phyloP scores from a whole-genome alignment of 176 grass and related monocot species.

The Bothriochloa decipiens region DNA sequence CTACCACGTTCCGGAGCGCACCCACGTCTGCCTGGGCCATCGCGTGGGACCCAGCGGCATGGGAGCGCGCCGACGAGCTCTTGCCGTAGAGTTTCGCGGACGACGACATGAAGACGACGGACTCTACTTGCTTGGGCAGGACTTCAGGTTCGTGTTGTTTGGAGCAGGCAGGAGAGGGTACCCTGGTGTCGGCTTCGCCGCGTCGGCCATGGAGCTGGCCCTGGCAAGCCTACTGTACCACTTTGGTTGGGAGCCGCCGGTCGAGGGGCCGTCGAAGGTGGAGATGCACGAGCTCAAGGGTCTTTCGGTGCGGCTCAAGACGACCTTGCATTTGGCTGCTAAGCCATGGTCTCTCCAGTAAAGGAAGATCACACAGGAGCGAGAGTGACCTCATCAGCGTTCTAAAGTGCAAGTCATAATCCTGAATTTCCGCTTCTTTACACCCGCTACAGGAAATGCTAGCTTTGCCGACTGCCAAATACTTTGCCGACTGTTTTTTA shows the following conservation, averaged over 20 bases:
- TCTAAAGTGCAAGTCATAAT: too few relatives aligned
- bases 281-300: slow-evolving; percentile 41
- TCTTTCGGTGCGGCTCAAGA: slow-evolving; percentile 34
- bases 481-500: too few relatives aligned
- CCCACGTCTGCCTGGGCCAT: too few relatives aligned
- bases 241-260: slow-evolving; percentile 53
- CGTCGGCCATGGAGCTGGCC: slow-evolving; percentile 32
- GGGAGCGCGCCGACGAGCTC: slow-evolving; percentile 57
- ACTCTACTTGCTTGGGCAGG: not conserved
- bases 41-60: slow-evolving; percentile 33
- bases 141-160: slow-evolving; percentile 61
- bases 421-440: too few relatives aligned
- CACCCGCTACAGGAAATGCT: too few relatives aligned
- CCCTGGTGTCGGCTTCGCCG: slow-evolving; percentile 44
- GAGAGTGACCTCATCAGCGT: too few relatives aligned
- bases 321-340: slow-evolving; percentile 19
- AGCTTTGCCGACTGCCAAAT: too few relatives aligned
- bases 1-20: too few relatives aligned
- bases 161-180: slow-evolving; percentile 60
- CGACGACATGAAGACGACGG: not conserved
- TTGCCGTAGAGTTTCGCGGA: slow-evolving; percentile 41
- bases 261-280: not conserved
- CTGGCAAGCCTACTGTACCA: slow-evolving; percentile 40
- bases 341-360: slow-evolving; percentile 31
- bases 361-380: too few relatives aligned